Conservation (phyloP, 768 basidiomycete species). For the Postia placenta region DNA sequence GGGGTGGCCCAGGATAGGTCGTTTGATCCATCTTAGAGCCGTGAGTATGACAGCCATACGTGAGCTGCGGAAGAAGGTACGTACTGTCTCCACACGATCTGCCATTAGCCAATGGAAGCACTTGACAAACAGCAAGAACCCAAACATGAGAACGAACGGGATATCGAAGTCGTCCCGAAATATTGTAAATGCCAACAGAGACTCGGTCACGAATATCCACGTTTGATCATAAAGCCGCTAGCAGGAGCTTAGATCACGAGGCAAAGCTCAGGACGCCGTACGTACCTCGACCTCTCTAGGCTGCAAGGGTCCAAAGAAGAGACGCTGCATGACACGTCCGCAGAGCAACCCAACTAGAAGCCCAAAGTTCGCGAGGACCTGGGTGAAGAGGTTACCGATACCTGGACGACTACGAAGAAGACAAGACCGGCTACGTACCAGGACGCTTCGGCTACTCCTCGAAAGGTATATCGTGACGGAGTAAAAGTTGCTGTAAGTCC, state of each 20-base stretch:
- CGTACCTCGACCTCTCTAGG: conserved; percentile 88
- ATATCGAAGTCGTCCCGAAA: conserved; percentile 94
- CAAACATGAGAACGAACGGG: conserved; percentile 91
- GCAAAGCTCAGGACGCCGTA: background rate
- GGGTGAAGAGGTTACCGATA: conserved; percentile 2
- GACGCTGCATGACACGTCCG: conserved; percentile 71
- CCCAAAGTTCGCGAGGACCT: conserved; percentile 91
- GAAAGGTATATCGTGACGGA: conserved; percentile 90
- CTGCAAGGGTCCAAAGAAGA: conserved; percentile 89
- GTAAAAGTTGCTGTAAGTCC: conserved; percentile 87
- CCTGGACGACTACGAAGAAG: background rate
- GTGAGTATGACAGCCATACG: conserved; percentile 1
- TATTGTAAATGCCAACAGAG: conserved; percentile 92
- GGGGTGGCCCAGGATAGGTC: conserved; percentile 77
- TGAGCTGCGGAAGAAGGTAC: conserved; percentile 20
- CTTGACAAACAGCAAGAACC: conserved; percentile 90
- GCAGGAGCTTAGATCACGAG: background rate
- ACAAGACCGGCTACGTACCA: conserved; percentile 49
- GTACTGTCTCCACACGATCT: conserved; percentile 94
- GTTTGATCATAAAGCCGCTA: conserved; percentile 93
- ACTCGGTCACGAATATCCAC: conserved; percentile 98
- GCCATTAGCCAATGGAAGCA: conserved; percentile 97
- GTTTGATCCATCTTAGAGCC: conserved; percentile 88
- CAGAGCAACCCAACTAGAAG: conserved; percentile 70
- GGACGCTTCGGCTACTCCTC: conserved; percentile 85